Conservation (phyloP, 2,329 filamentous ascomycete genomes). For the Talaromyces sp. region DNA sequence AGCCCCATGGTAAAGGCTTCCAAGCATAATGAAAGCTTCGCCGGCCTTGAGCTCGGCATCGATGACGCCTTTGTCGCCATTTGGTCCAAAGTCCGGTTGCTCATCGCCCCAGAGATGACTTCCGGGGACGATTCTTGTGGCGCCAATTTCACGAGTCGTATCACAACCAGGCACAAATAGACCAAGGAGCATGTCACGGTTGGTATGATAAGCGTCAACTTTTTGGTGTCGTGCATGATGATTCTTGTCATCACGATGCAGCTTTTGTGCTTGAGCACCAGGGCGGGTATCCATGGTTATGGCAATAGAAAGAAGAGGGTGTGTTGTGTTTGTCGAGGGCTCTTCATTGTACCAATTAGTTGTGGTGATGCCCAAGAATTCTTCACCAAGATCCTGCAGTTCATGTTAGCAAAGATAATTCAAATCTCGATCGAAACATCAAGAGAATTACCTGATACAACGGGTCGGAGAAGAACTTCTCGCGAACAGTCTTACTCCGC, state of each 20-base stretch:
- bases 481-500: constrained; percentile 34
- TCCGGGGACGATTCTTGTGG: constrained; percentile 37
- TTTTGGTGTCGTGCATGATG: constrained; percentile 34
- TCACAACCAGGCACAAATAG: constrained; percentile 39
- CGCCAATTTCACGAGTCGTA: constrained; percentile 35
- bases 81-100: constrained; percentile 33
- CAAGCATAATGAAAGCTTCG: too few species aligned
- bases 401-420: neutral
- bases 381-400: constrained; percentile 27
- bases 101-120: constrained; percentile 41
- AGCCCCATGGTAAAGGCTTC: constrained; percentile 38
- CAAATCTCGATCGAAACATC: too few species aligned
- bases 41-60: too few species aligned
- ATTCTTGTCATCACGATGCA: constrained; percentile 42
- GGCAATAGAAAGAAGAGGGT: constrained; percentile 37
- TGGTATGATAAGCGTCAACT: constrained; percentile 24
- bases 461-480: constrained; percentile 35
- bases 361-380: constrained; percentile 37
- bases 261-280: constrained; percentile 30
- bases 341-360: constrained; percentile 33
- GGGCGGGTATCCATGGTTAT: constrained; percentile 39
- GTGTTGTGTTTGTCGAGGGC: constrained; percentile 30
- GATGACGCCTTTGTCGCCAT: constrained; percentile 26
- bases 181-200: constrained; percentile 36
- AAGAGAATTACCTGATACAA: constrained; percentile 27